Evolutionary conservation across 2,329 filamentous ascomycete genomes (phyloP), one percentile per base, ranked within the genome.

Genomic region (Paecilomyces fulvus): DNA sequence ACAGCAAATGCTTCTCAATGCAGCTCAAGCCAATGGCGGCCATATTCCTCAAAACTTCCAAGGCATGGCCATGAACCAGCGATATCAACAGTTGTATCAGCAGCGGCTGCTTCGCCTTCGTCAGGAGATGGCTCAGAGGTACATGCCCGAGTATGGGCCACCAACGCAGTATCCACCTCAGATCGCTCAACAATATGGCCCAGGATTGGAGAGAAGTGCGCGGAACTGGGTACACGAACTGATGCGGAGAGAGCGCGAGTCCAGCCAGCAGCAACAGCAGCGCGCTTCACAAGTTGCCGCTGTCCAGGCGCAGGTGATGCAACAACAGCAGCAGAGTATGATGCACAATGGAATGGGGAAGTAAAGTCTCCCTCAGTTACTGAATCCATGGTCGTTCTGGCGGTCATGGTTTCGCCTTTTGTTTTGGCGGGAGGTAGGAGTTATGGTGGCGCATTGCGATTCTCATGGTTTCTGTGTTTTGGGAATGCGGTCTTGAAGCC

Each of bases 311-410:
- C 70, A 68, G 52, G 64, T 61, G 37, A 59, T 68, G 53, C 67
- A 74, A 20, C 58, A 61, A 52, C 71, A 73, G 53, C 69, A 73
- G 21, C 70, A 73, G 58, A 73, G 71, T 49, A 73, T 74, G 69
- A 74, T 75, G 72, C 69, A 72, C 37, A 73, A 72, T 56, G 70
- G 68, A 25, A 70, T 71, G 65, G 70, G 69, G 4, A 72, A 69
- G 54, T 72, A 62, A 63, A 12, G 10, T 28, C 20, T 25, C 5
- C 6, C 21, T 14, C 25, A 49, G 17, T 28, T 17, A 8, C 9
- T 17, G 5, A 8, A 9, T 17, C 14, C 4, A 17, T 43, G n/a
- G 37, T 43, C 37, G 6, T 20, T n/a, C 5, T 43, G 20, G 12
- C 14, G 23, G 11, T 49, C 8, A 49, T 49, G 20, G 20, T 28